Base-by-base conservation (phyloP, 108 stramenopile genomes). In the Chaetoceros tenuissimus region DNA sequence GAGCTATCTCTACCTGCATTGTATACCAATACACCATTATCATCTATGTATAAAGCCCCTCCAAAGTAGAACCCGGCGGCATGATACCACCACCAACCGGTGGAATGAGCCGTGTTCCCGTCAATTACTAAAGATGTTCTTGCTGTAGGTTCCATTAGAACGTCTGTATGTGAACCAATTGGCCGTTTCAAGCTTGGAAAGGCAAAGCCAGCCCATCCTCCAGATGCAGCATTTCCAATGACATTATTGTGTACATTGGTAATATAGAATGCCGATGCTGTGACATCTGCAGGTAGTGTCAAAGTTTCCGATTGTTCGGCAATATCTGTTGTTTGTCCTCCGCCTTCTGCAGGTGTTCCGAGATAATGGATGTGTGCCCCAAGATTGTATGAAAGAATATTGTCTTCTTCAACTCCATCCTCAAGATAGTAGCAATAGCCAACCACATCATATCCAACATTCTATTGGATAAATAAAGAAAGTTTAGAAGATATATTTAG, bases 341-440 rank as follows among this genome's bases (percentile, higher is more conserved):
- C 34, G 27, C 64, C 64, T 52, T 13, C 29, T 21, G 28, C 48
- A 20, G 24, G 55, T 40, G 26, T 21, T 2, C 72, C 71, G 28
- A 79, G 57, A 2, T 55, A 27, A 50, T 79, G 79, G 8, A 80
- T 57, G 50, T 75, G 74, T 10, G 79, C 79, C 0, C 57, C 74
- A 43, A 80, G 67, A 54, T 80, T 80, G 59, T 23, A 72, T 16
- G 55, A 30, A 22, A 81, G 48, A n/a, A 31, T 63, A 46, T 77
- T 77, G 49, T 68, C 26, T 50, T 71, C 55, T 48, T 81, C 80
- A 24, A 75, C 59, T 0, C 80, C 80, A 62, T 77, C 75, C 46
- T 81, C 80, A 20, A 71, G 28, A 52, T 68, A 75, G 43, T 73
- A 74, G 57, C 73, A 74, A 47, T 67, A 77, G 1, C 80, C 80